phyloP scores from a whole-genome alignment of 345 rosid genomes.

The Citropsis articulata region DNA sequence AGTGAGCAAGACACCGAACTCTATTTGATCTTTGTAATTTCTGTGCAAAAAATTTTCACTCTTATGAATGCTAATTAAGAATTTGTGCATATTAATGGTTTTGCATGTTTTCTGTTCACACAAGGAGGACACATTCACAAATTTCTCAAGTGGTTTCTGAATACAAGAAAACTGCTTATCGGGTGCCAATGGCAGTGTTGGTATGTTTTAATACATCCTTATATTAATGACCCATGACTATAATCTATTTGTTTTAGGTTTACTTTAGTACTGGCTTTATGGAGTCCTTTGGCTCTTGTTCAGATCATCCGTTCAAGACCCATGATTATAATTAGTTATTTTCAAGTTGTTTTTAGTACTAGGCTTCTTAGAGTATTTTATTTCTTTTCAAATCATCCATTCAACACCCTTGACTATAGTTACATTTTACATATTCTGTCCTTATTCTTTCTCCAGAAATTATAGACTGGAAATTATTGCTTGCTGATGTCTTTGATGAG shows the following conservation, averaged over 20 bases:
- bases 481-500: neutral
- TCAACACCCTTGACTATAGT: neutral
- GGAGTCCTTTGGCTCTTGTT: too few relatives aligned
- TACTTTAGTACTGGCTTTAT: too few relatives aligned
- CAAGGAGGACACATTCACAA: slow-evolving; percentile 95
- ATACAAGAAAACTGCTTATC: slow-evolving; percentile 78
- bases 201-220: slow-evolving; percentile 37
- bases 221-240: too few relatives aligned
- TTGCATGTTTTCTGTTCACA: slow-evolving; percentile 14
- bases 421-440: neutral
- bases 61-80: neutral
- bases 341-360: too few relatives aligned
- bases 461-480: neutral
- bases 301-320: too few relatives aligned
- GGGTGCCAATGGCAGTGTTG: slow-evolving; percentile 95
- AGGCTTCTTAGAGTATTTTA: too few relatives aligned
- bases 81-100: neutral
- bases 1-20: neutral
- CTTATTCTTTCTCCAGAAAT: neutral
- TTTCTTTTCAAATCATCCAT: too few relatives aligned
- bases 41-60: neutral
- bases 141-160: slow-evolving; percentile 87
- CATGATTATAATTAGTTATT: too few relatives aligned
- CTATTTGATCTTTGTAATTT: neutral
- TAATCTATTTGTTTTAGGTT: too few relatives aligned